Evolutionary conservation across 2,329 filamentous ascomycete species (phyloP), one percentile per base, ranked within the genome.

Genomic region (Diplodia sapinea): DNA sequence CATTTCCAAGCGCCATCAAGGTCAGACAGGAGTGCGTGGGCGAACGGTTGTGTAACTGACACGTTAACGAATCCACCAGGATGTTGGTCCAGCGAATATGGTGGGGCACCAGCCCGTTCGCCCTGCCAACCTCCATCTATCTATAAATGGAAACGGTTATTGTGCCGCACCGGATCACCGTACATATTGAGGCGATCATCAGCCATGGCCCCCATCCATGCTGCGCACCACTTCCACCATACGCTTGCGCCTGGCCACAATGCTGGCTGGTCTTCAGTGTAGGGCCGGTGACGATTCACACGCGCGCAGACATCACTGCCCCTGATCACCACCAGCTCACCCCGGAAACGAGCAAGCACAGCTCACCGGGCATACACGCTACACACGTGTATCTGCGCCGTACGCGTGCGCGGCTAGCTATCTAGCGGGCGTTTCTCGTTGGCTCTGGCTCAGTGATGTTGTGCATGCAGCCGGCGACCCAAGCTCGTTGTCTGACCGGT

Each of bases 401-500:
- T 47, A 9, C 43, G 43, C 43, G 43, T 20, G 43, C 43, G 43
- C 43, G 43, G 43, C n/a, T 47, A 47, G 43, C 43, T 43, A 43
- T 43, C 38, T 26, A 40, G n/a, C 56, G 31, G 23, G 13, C 23
- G 26, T 23, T 12, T 49, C 20, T 47, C 43, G 43, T 20, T 17
- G 50, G 50, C 50, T 29, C 50, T n/a, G 50, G 43, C 26, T 36
- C n/a, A 20, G 23, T 11, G 13, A 47, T 17, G 17, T 47, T 47
- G 17, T 13, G 43, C 38, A 40, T 50, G 57, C 57, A 62, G 26
- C 26, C 26, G 26, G 26, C 26, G 3, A 26, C 26, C 26, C 26
- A 26, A 33, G 40, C 50, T 62, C 17, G 20, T 7, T 47, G 15
- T 15, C 23, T 59, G 56, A 15, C 31, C 57, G 40, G 57, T 62